Evolutionary conservation across 176 grass and related monocot species (phyloP).

Genomic region (Urochloa ruziziensis): DNA sequence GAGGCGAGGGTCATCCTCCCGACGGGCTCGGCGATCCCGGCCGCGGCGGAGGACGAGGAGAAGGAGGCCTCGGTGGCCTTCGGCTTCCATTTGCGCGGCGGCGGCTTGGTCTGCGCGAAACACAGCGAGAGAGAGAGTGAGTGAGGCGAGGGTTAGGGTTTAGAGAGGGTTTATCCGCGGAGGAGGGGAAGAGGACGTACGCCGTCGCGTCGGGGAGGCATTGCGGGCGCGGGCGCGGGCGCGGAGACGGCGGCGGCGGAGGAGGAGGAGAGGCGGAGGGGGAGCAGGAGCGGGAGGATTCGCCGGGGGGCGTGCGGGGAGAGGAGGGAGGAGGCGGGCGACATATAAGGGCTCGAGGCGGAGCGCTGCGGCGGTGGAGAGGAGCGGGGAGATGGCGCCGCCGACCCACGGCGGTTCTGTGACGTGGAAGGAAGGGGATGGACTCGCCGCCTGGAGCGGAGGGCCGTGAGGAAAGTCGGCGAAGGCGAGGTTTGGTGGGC

Average conservation of each 20-base stretch:
- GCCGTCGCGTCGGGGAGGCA: slow-evolving; percentile 29
- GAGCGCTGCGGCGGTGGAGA: background rate
- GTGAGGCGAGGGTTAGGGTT: background rate
- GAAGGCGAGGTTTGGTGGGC: background rate
- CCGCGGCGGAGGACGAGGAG: too few relatives aligned
- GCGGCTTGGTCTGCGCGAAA: slow-evolving; percentile 28
- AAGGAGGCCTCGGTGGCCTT: background rate
- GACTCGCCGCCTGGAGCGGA: background rate
- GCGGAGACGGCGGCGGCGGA: background rate
- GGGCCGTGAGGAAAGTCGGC: too few relatives aligned
- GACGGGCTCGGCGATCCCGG: too few relatives aligned
- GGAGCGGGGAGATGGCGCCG: background rate
- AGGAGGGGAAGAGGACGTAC: background rate
- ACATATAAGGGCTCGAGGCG: slow-evolving; percentile 19
- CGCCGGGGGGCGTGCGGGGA: slow-evolving; percentile 25
- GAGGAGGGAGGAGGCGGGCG: slow-evolving; percentile 13
- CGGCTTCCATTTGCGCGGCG: slow-evolving; percentile 42
- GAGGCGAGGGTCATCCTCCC: too few relatives aligned
- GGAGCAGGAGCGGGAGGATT: slow-evolving; percentile 37
- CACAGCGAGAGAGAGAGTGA: background rate
- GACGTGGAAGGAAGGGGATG: background rate
- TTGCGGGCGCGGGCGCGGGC: too few relatives aligned
- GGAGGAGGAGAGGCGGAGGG: slow-evolving; percentile 24
- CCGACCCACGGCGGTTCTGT: background rate
- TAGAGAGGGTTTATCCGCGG: background rate